A percentile compares a stretch with the other conserved stretches of the same genome.
These are phyloP conservation scores for Paraconiothyrium sp. DNA, from an alignment of 2,329 filamentous ascomycete genomes.

Conservation along the genomic window DNA sequence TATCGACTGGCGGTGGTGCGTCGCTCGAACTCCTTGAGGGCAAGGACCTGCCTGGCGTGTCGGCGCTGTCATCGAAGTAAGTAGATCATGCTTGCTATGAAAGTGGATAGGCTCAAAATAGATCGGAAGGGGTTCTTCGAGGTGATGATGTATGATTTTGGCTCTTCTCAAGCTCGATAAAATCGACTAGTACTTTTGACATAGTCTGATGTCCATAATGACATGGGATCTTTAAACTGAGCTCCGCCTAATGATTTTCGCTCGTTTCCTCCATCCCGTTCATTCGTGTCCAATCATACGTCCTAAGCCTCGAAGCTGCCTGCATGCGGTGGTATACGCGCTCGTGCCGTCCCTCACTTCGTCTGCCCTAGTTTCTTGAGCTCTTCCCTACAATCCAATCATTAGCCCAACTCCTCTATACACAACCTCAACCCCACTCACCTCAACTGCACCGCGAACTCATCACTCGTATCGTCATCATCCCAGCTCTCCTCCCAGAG, in stretches of 20 bases:
- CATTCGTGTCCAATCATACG: neutral
- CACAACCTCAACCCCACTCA: slow-evolving; percentile 57
- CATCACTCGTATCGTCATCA: slow-evolving; percentile 95
- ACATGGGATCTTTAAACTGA: neutral
- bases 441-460: slow-evolving; percentile 95
- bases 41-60: slow-evolving; percentile 95
- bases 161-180: slow-evolving; percentile 34
- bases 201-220: slow-evolving; percentile 19
- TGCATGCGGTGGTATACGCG: neutral
- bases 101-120: slow-evolving; percentile 38
- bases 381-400: slow-evolving; percentile 72
- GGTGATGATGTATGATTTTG: slow-evolving; percentile 45
- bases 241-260: neutral
- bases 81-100: slow-evolving; percentile 52
- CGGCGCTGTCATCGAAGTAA: slow-evolving; percentile 79
- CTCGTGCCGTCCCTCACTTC: slow-evolving; percentile 54
- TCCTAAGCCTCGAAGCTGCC: neutral
- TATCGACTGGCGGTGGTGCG: slow-evolving; percentile 95
- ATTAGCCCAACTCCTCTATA: neutral
- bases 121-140: slow-evolving; percentile 43
- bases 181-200: slow-evolving; percentile 25
- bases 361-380: slow-evolving; percentile 87
- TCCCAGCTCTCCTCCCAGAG: slow-evolving; percentile 99
- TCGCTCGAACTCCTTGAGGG: slow-evolving; percentile 96
- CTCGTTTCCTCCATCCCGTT: slow-evolving; percentile 1